These are phyloP conservation scores for Thermochaetoides thermophila DNA, from an alignment of 495 filamentous ascomycete species.

Conservation along the genomic window DNA sequence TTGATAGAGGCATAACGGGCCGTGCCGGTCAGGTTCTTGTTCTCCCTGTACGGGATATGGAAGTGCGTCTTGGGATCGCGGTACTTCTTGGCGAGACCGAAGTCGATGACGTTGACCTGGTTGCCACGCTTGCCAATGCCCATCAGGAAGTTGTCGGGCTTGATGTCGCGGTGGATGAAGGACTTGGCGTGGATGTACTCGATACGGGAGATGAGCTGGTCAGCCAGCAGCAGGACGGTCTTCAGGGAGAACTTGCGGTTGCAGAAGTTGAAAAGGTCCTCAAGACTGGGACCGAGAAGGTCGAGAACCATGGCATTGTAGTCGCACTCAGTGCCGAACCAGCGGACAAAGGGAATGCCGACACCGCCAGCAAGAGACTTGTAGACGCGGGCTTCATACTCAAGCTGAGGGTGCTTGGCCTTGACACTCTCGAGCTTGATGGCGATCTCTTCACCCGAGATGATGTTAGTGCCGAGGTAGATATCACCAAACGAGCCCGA, in stretches of 20 bases:
- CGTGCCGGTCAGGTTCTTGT: constrained; percentile 99
- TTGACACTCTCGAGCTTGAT: constrained; percentile 99
- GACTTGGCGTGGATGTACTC: constrained; percentile 99
- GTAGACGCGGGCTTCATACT: constrained; percentile 99
- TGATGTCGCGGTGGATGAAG: constrained; percentile 99
- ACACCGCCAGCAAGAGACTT: constrained; percentile 98
- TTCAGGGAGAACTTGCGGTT: constrained; percentile 99
- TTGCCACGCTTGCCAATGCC: constrained; percentile 99
- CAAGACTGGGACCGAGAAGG: constrained; percentile 89
- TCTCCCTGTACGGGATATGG: constrained; percentile 99
- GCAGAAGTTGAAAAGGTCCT: constrained; percentile 99
- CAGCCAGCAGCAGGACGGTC: constrained; percentile 95
- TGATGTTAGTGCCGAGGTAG: constrained; percentile 99
- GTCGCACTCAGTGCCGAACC: constrained; percentile 99
- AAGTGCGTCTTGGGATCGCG: constrained; percentile 99
- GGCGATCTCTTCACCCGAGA: constrained; percentile 98
- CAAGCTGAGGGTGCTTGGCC: constrained; percentile 98
- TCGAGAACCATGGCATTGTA: constrained; percentile 99
- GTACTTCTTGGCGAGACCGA: constrained; percentile 99
- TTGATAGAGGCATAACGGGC: constrained; percentile 99
- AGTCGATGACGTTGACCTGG: constrained; percentile 99
- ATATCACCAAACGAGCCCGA: constrained; percentile 98
- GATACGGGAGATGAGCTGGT: constrained; percentile 98
- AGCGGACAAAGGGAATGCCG: constrained; percentile 97
- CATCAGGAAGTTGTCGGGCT: constrained; percentile 99